phyloP scores from a whole-genome alignment of 164 flowering plant genomes.

The Pachysandra terminalis region DNA sequence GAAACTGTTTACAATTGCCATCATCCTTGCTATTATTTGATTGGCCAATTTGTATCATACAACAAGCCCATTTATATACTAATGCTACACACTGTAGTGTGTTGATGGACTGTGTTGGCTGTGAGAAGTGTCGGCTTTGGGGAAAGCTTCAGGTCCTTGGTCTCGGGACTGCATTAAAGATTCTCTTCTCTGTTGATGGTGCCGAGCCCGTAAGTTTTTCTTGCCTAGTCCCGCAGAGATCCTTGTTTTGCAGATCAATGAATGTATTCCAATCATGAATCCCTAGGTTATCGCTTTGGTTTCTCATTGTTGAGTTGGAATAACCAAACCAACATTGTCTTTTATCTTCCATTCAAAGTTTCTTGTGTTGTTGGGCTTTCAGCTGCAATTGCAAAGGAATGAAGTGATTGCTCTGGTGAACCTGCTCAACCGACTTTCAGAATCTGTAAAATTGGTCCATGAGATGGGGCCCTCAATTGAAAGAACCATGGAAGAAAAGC shows the following conservation, averaged over 20 bases:
- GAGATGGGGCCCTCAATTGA: slow-evolving; percentile 61
- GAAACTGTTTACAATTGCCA: no score
- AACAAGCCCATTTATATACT: background rate
- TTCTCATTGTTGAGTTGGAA: background rate
- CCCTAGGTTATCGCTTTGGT: background rate
- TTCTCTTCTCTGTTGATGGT: slow-evolving; percentile 85
- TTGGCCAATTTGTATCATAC: no score
- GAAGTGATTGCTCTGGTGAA: slow-evolving; percentile 92
- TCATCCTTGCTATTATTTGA: no score
- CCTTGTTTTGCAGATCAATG: background rate
- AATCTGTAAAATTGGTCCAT: slow-evolving; percentile 67
- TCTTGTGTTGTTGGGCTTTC: slow-evolving; percentile 15
- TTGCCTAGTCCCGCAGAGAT: background rate
- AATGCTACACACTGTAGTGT: slow-evolving; percentile 47
- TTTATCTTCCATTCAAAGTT: background rate
- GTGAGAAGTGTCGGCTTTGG: slow-evolving; percentile 99
- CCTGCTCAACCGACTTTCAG: slow-evolving; percentile 84
- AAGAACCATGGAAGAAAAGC: slow-evolving; percentile 25
- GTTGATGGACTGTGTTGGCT: slow-evolving; percentile 96
- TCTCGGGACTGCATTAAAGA: slow-evolving; percentile 93
- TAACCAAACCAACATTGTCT: background rate
- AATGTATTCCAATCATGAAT: background rate
- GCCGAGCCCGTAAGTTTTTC: slow-evolving; percentile 45
- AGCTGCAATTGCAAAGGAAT: slow-evolving; percentile 88
- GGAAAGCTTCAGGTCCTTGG: slow-evolving; percentile 99